Percentiles rank a stretch among this genome's conserved stretches.
Evolutionary conservation across 2,329 filamentous ascomycete genomes (phyloP).

Genomic region (Massarina eburnea): DNA sequence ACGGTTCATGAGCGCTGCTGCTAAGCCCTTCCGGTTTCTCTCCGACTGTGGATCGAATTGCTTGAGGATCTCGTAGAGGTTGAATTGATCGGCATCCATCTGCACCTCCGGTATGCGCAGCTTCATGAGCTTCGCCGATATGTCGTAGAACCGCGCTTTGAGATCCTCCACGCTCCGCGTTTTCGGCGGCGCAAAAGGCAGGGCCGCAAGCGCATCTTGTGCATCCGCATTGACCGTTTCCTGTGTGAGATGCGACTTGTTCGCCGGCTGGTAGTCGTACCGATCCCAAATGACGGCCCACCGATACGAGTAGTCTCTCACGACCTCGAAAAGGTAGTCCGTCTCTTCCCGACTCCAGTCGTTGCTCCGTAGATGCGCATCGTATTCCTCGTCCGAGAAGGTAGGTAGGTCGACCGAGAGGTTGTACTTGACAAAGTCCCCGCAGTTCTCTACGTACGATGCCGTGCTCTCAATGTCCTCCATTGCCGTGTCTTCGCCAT

Average conservation of each 20-base stretch:
- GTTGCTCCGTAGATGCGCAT: slow-evolving; percentile 67
- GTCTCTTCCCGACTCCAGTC: slow-evolving; percentile 94
- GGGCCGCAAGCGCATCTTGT: slow-evolving; percentile 26
- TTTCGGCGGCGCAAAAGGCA: slow-evolving; percentile 50
- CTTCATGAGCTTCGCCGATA: slow-evolving; percentile 60
- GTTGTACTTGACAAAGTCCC: slow-evolving; percentile 82
- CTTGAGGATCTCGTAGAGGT: slow-evolving; percentile 80
- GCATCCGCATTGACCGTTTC: slow-evolving; percentile 22
- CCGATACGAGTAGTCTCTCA: slow-evolving; percentile 77
- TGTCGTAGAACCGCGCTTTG: slow-evolving; percentile 86
- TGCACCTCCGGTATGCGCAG: slow-evolving; percentile 42
- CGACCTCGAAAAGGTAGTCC: slow-evolving; percentile 80
- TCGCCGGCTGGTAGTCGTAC: slow-evolving; percentile 69
- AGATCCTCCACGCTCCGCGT: slow-evolving; percentile 81
- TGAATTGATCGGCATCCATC: slow-evolving; percentile 85
- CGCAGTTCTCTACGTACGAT: slow-evolving; percentile 49
- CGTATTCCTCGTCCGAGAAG: slow-evolving; percentile 88
- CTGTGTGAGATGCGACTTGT: slow-evolving; percentile 19
- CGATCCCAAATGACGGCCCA: slow-evolving; percentile 93
- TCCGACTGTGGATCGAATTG: slow-evolving; percentile 85
- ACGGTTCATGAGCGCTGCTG: slow-evolving; percentile 74
- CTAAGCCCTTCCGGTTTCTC: slow-evolving; percentile 78
- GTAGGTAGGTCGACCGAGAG: slow-evolving; percentile 74
- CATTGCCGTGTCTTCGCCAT: slow-evolving; percentile 35
- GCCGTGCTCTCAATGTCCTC: slow-evolving; percentile 38